Base-by-base conservation (phyloP, 2,329 filamentous ascomycete species). In the Stemphylium vesicarium region DNA sequence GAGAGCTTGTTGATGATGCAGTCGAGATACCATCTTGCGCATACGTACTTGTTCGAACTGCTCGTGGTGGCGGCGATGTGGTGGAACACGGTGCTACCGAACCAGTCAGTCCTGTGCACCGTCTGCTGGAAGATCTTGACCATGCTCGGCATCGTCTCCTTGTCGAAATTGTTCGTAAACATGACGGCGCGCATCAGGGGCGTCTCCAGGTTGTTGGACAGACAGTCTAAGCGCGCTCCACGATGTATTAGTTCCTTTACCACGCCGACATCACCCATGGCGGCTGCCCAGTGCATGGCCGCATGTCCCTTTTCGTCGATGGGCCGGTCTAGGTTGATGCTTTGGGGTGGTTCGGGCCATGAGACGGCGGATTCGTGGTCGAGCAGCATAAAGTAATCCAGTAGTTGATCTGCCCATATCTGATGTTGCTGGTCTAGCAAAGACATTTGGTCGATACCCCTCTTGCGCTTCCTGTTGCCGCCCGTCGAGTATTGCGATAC, bases 121-220 rank as follows among this genome's bases (percentile, higher is more conserved):
- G 94, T 97, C 33, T 88, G 85, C 46, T 93, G 87, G 4, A 99
- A 84, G 60, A 96, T 86, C 62, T 90, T 89, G 66, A 96, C 86
- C 51, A 99, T 87, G 18, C 84, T 84, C 0, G 92, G 90, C 78
- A 98, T 97, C 0, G 91, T 93, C 63, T 92, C 86, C 78, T 95
- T 96, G 74, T 98, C 95, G 74, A 88, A 95, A 73, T 95, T 96
- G 75, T 99, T 99, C 40, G 94, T 98, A 75, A 98, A 99, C 71
- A 96, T 86, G 51, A 98, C 93, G 5, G 92, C 90, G 38, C 93
- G 89, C 86, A 99, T 97, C 32, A 99, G 85, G 0, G 95, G 94
- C 0, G 95, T 98, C 77, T 98, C 94, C 33, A 81, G 78, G 49
- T 77, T 79, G 57, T 79, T 83, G 1, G 86, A 87, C 57, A 88